Conservation (phyloP, 345 rosid genomes). For the Eutrema heterophyllum region DNA sequence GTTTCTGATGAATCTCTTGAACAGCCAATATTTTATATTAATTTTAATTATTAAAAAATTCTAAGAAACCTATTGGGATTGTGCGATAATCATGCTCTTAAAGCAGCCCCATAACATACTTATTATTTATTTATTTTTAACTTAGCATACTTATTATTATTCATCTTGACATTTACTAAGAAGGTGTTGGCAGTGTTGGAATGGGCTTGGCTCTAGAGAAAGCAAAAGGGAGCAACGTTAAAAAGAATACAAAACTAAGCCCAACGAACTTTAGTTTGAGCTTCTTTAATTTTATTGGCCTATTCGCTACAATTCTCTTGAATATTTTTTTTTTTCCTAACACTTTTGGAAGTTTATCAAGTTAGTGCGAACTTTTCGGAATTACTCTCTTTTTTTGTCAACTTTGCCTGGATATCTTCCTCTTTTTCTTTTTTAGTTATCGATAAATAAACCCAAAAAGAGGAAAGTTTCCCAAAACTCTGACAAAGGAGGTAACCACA, state of each 20-base stretch:
- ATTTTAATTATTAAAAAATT: too few species aligned
- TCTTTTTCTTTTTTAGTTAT: not conserved
- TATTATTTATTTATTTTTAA: too few species aligned
- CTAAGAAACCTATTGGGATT: too few species aligned
- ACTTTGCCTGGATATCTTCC: not conserved
- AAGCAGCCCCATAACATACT: too few species aligned
- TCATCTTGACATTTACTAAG: not conserved
- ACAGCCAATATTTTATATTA: too few species aligned
- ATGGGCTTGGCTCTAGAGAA: not conserved
- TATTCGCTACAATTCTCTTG: not conserved
- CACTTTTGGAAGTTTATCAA: not conserved
- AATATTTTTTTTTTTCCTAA: not conserved
- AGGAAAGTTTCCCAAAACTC: constrained; percentile 11
- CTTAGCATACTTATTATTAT: too few species aligned
- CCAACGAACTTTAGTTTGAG: not conserved
- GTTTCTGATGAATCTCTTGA: too few species aligned
- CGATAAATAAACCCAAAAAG: constrained; percentile 19
- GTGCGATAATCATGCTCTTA: too few species aligned
- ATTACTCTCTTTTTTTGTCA: not conserved
- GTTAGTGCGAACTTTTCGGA: not conserved
- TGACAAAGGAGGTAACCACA: constrained; percentile 19
- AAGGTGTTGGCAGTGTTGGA: not conserved
- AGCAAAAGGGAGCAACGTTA: not conserved
- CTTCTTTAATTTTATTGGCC: not conserved
- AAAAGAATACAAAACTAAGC: not conserved